phyloP scores from a whole-genome alignment of 805 yeast genomes.

The Lachancea lanzarotensis region DNA sequence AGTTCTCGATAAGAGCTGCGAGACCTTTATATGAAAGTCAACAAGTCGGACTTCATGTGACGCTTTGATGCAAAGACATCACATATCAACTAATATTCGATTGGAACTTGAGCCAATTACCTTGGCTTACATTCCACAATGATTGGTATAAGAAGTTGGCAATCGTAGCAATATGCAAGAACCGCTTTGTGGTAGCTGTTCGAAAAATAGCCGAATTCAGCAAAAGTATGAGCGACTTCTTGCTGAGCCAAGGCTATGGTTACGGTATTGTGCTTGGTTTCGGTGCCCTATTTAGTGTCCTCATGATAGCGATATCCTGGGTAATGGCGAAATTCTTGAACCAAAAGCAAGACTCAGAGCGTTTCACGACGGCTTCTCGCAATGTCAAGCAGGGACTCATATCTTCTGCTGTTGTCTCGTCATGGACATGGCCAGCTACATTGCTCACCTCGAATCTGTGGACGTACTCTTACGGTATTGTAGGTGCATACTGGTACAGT shows the following conservation, averaged over 20 bases:
- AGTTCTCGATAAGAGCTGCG: too few species aligned
- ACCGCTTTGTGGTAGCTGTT: too few species aligned
- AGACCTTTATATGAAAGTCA: too few species aligned
- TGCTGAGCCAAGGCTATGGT: slow-evolving; percentile 3
- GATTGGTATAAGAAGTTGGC: too few species aligned
- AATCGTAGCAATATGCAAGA: too few species aligned
- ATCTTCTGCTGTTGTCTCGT: slow-evolving; percentile 77
- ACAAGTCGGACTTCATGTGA: too few species aligned
- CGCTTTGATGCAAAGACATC: too few species aligned
- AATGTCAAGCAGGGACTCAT: slow-evolving; percentile 71
- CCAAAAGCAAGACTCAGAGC: slow-evolving; percentile 83
- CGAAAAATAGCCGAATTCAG: too few species aligned
- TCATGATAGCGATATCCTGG: slow-evolving; percentile 1
- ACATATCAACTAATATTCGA: too few species aligned
- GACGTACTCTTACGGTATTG: slow-evolving; percentile 65
- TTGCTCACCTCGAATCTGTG: slow-evolving; percentile 62
- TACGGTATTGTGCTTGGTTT: slow-evolving; percentile 4
- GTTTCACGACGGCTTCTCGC: slow-evolving; percentile 82
- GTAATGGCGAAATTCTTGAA: slow-evolving; percentile 58
- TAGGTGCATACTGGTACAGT: slow-evolving; percentile 74
- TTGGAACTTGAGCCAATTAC: too few species aligned
- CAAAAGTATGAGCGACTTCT: background rate
- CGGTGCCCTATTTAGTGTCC: slow-evolving; percentile 1
- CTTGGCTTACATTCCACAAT: too few species aligned
- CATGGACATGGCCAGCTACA: slow-evolving; percentile 85